Conservation (phyloP, 805 yeast species). For the Pichia nakasei region DNA sequence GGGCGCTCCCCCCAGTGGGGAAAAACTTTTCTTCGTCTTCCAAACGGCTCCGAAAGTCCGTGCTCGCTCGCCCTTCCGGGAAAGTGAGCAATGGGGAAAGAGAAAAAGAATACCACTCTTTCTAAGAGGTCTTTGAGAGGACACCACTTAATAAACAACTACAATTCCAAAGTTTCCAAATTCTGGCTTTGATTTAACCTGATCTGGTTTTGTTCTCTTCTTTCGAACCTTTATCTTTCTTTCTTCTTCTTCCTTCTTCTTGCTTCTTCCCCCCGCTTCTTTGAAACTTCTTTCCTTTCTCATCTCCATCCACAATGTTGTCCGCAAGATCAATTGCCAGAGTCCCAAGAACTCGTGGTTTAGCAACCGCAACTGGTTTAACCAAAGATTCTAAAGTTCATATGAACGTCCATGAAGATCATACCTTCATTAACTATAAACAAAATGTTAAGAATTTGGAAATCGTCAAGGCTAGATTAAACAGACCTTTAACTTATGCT, state of each 20-base stretch:
- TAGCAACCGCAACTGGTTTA: slow-evolving; percentile 42
- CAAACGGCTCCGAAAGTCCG: slow-evolving; percentile 7
- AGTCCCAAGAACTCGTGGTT: slow-evolving; percentile 32
- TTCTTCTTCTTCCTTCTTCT: background rate
- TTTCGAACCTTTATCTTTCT: background rate
- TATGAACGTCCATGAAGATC: slow-evolving; percentile 56
- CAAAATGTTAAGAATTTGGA: slow-evolving; percentile 81
- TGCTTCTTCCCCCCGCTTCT: background rate
- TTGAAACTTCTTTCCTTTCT: background rate
- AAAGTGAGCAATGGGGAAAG: background rate
- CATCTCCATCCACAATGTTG: slow-evolving; percentile 16
- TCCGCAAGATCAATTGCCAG: slow-evolving; percentile 24
- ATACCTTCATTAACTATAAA: slow-evolving; percentile 86
- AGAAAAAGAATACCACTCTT: too few species aligned
- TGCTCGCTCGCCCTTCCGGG: background rate
- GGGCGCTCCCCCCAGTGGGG: too few species aligned
- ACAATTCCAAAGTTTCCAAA: too few species aligned
- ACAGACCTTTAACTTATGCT: slow-evolving; percentile 82
- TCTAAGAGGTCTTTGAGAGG: too few species aligned
- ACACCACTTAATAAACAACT: too few species aligned
- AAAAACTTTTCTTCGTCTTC: background rate
- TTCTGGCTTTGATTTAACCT: too few species aligned
- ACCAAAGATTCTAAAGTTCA: slow-evolving; percentile 48
- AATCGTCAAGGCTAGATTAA: slow-evolving; percentile 63
- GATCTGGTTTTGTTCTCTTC: too few species aligned